Percentiles rank a stretch among this genome's conserved stretches.
These are phyloP conservation scores for Aphanomyces invadans DNA, from an alignment of 352 stramenopile species.

Conservation along the genomic window DNA sequence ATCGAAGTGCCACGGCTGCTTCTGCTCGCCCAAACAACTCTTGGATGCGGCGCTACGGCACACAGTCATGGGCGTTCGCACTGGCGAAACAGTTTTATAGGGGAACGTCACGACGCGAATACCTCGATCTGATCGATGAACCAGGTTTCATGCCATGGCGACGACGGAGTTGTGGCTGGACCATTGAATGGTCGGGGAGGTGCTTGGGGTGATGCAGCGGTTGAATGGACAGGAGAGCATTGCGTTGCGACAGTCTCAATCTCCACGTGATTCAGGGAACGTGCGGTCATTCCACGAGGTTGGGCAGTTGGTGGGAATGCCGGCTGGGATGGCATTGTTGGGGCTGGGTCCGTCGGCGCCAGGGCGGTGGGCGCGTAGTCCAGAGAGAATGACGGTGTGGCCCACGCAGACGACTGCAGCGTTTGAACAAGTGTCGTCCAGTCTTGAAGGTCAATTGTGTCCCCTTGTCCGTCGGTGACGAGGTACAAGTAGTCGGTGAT, in stretches of 20 bases:
- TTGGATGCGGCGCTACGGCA: constrained; percentile 9
- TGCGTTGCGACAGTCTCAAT: too few relatives aligned
- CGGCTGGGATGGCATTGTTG: background rate
- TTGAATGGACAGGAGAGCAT: too few relatives aligned
- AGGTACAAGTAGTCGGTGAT: constrained; percentile 22
- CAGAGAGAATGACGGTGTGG: background rate
- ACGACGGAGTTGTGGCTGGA: background rate
- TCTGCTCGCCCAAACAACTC: constrained; percentile 17
- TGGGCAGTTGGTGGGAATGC: too few relatives aligned
- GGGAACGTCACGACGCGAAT: too few relatives aligned
- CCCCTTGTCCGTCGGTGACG: constrained; percentile 13
- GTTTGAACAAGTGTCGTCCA: constrained; percentile 13
- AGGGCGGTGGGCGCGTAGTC: background rate
- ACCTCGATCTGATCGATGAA: constrained; percentile 23
- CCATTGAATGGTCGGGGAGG: too few relatives aligned
- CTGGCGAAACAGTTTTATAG: background rate
- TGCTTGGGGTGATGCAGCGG: too few relatives aligned
- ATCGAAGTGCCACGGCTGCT: background rate
- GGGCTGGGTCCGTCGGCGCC: background rate
- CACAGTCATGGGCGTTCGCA: background rate
- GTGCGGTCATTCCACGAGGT: too few relatives aligned
- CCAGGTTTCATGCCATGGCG: constrained; percentile 13
- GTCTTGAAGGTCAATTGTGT: constrained; percentile 8
- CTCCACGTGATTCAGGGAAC: too few relatives aligned
- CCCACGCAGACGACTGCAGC: constrained; percentile 15